These are phyloP conservation scores for Fonsecaea monophora DNA, from an alignment of 2,329 filamentous ascomycete species.

Conservation along the genomic window DNA sequence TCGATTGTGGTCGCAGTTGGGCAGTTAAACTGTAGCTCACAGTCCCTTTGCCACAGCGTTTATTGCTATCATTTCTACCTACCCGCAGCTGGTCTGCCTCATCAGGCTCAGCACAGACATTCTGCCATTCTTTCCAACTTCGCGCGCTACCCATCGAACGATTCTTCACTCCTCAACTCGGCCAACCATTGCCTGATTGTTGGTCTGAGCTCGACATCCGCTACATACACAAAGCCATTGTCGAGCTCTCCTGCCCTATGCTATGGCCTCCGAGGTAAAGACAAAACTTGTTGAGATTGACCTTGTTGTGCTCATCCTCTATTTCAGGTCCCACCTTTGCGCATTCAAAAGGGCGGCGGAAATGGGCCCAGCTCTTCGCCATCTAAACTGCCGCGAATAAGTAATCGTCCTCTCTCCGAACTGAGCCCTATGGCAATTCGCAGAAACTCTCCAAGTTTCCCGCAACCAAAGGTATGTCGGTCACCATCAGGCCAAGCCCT, in stretches of 20 bases:
- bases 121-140: slow-evolving; percentile 26
- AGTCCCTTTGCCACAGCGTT: slow-evolving; percentile 21
- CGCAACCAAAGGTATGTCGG: slow-evolving; percentile 71
- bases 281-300: slow-evolving; percentile 27
- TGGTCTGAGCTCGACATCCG: slow-evolving; percentile 38
- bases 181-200: slow-evolving; percentile 16
- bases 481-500: slow-evolving; percentile 4
- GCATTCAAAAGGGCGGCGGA: slow-evolving; percentile 44
- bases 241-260: slow-evolving; percentile 19
- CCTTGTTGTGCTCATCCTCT: slow-evolving; percentile 6
- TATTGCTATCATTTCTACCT: slow-evolving; percentile 18
- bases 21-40: slow-evolving; percentile 16
- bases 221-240: slow-evolving; percentile 38
- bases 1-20: slow-evolving; percentile 27
- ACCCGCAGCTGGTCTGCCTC: slow-evolving; percentile 39
- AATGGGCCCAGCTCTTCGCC: slow-evolving; percentile 58
- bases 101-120: slow-evolving; percentile 22
- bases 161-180: slow-evolving; percentile 18
- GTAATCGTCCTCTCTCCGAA: slow-evolving; percentile 80
- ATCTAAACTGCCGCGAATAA: slow-evolving; percentile 66
- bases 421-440: slow-evolving; percentile 84
- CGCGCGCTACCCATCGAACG: slow-evolving; percentile 24
- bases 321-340: slow-evolving; percentile 43
- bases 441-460: slow-evolving; percentile 92
- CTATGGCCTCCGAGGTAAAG: slow-evolving; percentile 39